Percentiles rank a stretch among this genome's conserved stretches.
Conservation (phyloP, 179 eudicot species). For the Patellifolia procumbens region DNA sequence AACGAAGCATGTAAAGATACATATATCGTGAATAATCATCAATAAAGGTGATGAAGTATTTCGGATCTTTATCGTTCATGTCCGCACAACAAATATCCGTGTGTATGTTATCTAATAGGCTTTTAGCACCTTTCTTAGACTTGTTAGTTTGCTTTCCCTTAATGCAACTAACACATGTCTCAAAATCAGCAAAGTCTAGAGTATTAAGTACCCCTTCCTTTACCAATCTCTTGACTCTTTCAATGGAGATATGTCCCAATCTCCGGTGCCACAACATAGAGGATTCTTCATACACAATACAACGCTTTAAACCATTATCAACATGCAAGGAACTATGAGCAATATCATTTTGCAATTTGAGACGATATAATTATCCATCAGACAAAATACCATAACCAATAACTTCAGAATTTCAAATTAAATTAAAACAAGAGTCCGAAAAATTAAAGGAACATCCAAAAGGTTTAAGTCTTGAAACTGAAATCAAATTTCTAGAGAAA, state of each 20-base stretch:
- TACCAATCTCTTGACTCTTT: not conserved
- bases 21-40: too few relatives aligned
- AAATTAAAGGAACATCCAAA: too few relatives aligned
- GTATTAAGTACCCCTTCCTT: not conserved
- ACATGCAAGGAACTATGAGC: not conserved
- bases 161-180: not conserved
- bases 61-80: too few relatives aligned
- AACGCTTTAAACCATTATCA: not conserved
- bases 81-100: too few relatives aligned
- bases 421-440: too few relatives aligned
- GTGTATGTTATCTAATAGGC: too few relatives aligned
- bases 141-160: not conserved
- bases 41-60: too few relatives aligned
- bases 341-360: not conserved
- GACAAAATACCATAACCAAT: not conserved
- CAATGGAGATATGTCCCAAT: not conserved
- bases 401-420: too few relatives aligned
- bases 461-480: too few relatives aligned
- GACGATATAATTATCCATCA: not conserved
- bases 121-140: not conserved
- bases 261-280: not conserved
- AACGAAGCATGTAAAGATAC: too few relatives aligned
- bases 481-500: too few relatives aligned
- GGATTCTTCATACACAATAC: not conserved
- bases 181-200: not conserved